These are phyloP conservation scores for Gossypium lobatum DNA, from an alignment of 441 rosid genomes.

Conservation along the genomic window DNA sequence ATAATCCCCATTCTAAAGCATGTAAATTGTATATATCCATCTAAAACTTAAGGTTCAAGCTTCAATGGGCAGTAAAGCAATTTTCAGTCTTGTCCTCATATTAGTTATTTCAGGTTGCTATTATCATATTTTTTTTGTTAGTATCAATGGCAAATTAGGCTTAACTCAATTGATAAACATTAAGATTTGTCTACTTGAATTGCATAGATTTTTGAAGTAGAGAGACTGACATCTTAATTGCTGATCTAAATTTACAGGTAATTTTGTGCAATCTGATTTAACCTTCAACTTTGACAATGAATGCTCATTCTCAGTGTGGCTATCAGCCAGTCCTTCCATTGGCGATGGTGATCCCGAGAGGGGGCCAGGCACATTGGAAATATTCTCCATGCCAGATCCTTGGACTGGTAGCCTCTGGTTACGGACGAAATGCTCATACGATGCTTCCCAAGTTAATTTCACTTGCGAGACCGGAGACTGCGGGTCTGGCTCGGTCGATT, in stretches of 20 bases:
- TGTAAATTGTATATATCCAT: background rate
- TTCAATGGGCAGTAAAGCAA: background rate
- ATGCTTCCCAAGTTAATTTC: background rate
- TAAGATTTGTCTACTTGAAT: background rate
- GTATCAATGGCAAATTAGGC: background rate
- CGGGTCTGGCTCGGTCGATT: constrained; percentile 9
- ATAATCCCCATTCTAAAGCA: background rate
- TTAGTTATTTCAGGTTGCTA: background rate
- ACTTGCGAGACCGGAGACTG: constrained; percentile 36
- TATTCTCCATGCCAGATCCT: constrained; percentile 21
- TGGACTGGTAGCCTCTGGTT: constrained; percentile 29
- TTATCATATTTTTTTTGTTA: background rate
- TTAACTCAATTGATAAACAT: background rate
- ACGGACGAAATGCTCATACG: constrained; percentile 22
- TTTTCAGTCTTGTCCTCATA: background rate
- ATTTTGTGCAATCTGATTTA: constrained; percentile 5
- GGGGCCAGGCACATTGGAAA: constrained; percentile 13
- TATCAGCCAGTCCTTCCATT: constrained; percentile 24
- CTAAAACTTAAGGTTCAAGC: background rate
- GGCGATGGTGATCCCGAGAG: constrained; percentile 16
- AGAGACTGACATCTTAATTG: background rate
- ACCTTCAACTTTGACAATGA: constrained; percentile 21
- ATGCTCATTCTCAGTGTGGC: constrained; percentile 23
- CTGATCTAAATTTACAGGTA: background rate
- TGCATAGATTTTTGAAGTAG: background rate